Base-by-base conservation (phyloP, 2,329 filamentous ascomycete genomes). In the Calonectria crousiana region DNA sequence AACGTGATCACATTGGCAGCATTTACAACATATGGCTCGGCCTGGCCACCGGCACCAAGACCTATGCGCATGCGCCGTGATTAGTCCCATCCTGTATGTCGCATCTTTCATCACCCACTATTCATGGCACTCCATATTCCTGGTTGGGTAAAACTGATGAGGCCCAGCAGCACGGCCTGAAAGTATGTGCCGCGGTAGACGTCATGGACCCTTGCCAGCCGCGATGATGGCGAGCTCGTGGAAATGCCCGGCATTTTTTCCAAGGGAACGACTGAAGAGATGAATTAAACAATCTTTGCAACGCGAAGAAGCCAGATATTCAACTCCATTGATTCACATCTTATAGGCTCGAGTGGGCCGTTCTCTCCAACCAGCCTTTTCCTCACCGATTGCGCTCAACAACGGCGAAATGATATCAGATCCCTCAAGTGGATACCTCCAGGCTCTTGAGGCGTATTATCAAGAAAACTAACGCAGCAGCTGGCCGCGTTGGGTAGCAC, bases 91-190 rank as follows among this genome's bases (percentile, higher is more conserved):
- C 14, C 16, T 2, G 41, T 5, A 6, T 5, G 6, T 6, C 13
- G 20, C 4, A 16, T 13, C 20, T 36, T 32, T 1, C 9, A 16
- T 26, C 28, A 62, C 56, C 4, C 23, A 62, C 56, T 62, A 13
- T 62, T 62, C 56, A 62, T 62, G 3, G 56, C 56, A 28, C 56
- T 62, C 56, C 56, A 62, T 62, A 62, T 62, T 62, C 56, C 56
- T 2, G 56, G 56, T 10, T 62, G 56, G 18, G 56, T 62, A 30
- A 62, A 62, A 41, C 56, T 62, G 36, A 62, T 41, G 14, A 62
- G 23, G 6, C 56, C 56, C 0, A 62, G 56, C 4, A 62, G 20
- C 26, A 62, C 56, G 4, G 56, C 56, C 34, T 62, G 56, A 41
- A 62, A 62, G 16, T 62, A 62, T 5, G 56, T 62, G 14, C 56